Base-by-base conservation (phyloP, 148 eudicot genomes). In the Euryodendron excelsum region DNA sequence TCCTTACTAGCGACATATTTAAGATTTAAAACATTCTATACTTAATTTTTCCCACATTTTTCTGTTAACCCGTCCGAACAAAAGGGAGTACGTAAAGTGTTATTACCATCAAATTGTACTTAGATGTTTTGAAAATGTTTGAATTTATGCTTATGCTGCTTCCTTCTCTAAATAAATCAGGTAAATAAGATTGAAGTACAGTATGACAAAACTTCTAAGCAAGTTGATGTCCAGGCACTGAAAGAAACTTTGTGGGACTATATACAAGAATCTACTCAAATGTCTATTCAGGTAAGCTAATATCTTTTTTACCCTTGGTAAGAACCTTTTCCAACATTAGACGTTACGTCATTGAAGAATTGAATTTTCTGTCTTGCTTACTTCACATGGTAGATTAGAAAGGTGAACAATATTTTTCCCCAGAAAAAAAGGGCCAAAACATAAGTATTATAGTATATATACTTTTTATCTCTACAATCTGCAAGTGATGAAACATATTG, bases 201-300 rank as follows among this genome's bases (percentile, higher is more conserved):
- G 67, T 94, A 92, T 69, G 98, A 92, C 83, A 89, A 86, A 88
- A 91, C 93, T 62, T 92, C 98, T 20, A 94, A 94, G 78, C 93
- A 89, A 89, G 98, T 94, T 68, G 98, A 94, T 69, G 97, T 94
- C 56, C 98, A 94, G 78, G 83, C 85, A 73, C 88, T 94, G 75
- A 94, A 94, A 84, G 95, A 89, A 82, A 89, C 91, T 20, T 91
- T 94, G 23, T 94, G 98, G 98, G 87, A 85, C 74, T 88, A 85
- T 76, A 74, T 94, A 52, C 88, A 84, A 79, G 84, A 77, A 64
- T 83, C 86, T 48, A 67, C 76, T 84, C 82, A 33, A 70, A 63
- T 48, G 30, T 36, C 77, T 28, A 55, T 20, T 64, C 72, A 82
- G 83, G 88, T 87, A 59, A 77, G 62, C 28, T 47, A 10, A 8